Conservation (phyloP, 768 basidiomycete species). For the Tulasnella sp. region DNA sequence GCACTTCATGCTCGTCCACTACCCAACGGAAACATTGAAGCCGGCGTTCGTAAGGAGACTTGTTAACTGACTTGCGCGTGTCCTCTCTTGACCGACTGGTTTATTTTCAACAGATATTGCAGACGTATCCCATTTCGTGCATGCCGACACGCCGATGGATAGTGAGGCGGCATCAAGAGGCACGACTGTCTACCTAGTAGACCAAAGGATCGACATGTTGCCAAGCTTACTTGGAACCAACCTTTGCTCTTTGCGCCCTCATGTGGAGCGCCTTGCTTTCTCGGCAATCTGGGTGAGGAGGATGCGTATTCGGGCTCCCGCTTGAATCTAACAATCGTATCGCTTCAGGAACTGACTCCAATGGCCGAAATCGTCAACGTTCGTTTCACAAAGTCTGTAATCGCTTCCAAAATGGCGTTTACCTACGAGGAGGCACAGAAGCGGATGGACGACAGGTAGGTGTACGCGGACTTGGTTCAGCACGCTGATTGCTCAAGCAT, state of each 20-base stretch:
- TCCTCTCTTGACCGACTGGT: background rate
- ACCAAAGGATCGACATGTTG: constrained; percentile 99
- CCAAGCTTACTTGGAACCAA: constrained; percentile 93
- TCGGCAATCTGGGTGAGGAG: constrained; percentile 86
- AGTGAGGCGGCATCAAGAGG: constrained; percentile 93
- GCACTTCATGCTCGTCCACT: constrained; percentile 87
- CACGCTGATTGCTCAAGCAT: background rate
- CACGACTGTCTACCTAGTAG: constrained; percentile 96
- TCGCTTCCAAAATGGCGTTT: constrained; percentile 93
- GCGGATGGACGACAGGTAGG: constrained; percentile 90
- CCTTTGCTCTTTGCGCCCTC: constrained; percentile 87
- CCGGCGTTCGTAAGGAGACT: constrained; percentile 87
- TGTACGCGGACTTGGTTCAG: background rate
- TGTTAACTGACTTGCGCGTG: background rate
- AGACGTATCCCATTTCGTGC: constrained; percentile 96
- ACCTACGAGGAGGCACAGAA: constrained; percentile 96
- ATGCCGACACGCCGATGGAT: constrained; percentile 93
- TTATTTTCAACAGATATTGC: constrained; percentile 74
- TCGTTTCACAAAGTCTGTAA: constrained; percentile 93
- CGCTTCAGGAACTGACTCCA: constrained; percentile 76
- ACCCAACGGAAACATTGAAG: constrained; percentile 93
- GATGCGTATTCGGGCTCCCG: background rate
- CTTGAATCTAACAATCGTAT: constrained; percentile 21
- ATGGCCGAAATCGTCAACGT: constrained; percentile 89
- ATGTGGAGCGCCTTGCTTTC: constrained; percentile 93